Evolutionary conservation across 2,329 filamentous ascomycete genomes (phyloP).

Genomic region (Ceratocystis diversiconidia): DNA sequence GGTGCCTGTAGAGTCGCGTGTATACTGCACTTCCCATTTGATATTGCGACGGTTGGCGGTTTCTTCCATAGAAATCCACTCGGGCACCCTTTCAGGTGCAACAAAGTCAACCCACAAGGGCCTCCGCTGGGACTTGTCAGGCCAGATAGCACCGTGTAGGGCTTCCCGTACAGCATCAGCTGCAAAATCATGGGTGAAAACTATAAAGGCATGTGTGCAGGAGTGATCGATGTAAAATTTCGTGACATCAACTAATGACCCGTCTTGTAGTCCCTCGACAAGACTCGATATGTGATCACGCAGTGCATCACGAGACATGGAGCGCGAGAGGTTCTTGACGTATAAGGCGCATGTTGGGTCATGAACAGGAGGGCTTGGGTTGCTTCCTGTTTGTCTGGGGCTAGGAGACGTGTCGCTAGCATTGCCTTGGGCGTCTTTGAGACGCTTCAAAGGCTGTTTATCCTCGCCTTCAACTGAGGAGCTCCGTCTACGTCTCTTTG

Average conservation of each 20-base stretch:
- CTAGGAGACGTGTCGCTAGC: constrained; percentile 30
- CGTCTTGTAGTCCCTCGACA: constrained; percentile 42
- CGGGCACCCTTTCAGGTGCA: constrained; percentile 54
- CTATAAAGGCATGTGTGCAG: constrained; percentile 73
- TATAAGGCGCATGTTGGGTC: constrained; percentile 66
- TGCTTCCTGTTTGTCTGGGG: background rate
- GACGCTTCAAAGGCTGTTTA: background rate
- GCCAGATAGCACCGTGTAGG: constrained; percentile 72
- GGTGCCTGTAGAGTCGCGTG: constrained; percentile 38
- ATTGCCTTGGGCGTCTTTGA: constrained; percentile 26
- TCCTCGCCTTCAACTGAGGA: background rate
- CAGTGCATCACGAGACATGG: constrained; percentile 55
- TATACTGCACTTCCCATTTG: constrained; percentile 60
- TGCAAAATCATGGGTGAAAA: constrained; percentile 52
- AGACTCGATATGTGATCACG: constrained; percentile 55
- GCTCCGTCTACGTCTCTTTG: constrained; percentile 12
- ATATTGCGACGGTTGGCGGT: constrained; percentile 27
- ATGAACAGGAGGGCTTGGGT: constrained; percentile 38
- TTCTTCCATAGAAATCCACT: constrained; percentile 62
- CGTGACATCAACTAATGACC: constrained; percentile 41
- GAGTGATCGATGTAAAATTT: constrained; percentile 72
- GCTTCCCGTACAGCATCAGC: constrained; percentile 63
- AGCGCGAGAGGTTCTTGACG: constrained; percentile 81
- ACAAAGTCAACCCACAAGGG: constrained; percentile 81
- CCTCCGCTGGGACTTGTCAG: constrained; percentile 72